Evolutionary conservation across 768 basidiomycete species (phyloP), one percentile per base, ranked within the genome.

Genomic region (Austroboletus eburneus): DNA sequence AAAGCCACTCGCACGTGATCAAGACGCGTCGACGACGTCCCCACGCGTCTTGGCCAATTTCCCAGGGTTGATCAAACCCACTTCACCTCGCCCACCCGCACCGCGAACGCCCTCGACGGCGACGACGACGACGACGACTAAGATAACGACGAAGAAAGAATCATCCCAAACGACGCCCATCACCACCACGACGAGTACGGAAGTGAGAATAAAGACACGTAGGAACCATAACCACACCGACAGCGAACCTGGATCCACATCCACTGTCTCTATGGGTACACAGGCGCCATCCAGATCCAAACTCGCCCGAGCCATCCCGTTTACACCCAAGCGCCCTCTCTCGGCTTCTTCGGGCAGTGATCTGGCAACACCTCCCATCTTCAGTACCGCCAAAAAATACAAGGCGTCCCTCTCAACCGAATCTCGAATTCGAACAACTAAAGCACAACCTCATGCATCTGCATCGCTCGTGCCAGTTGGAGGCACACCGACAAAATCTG

Each of bases 371-470:
- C 64, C 70, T 10, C 69, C 68, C 42, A 43, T 66, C n/a, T 64
- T 69, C 22, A 56, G 25, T 2, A 76, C 80, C 8, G 65, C 75
- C 56, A 85, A 82, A 71, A 83, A 83, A 60, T 85, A 83, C 69
- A 86, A 83, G 57, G 79, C 84, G 0, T 58, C 78, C 1, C 63
- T 87, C 14, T 83, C 83, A 2, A 52, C 64, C 7, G 74, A 76
- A 49, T 70, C 72, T 9, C 63, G 66, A 14, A 9, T 53, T 43
- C 61, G 66, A 34, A 42, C 51, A 5, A 13, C 57, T 57, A 45
- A 77, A 73, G 55, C 64, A 8, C 41, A 53, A 8, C 42, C 13
- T 9, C 46, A 61, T 10, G 5, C 50, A 3, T 58, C 66, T 10
- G 5, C 50, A 3, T 58, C 66, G 13, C 65, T 80, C 3, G 58